phyloP scores from a whole-genome alignment of 163 green algal genomes.

The Trebouxia gelatinosa region DNA sequence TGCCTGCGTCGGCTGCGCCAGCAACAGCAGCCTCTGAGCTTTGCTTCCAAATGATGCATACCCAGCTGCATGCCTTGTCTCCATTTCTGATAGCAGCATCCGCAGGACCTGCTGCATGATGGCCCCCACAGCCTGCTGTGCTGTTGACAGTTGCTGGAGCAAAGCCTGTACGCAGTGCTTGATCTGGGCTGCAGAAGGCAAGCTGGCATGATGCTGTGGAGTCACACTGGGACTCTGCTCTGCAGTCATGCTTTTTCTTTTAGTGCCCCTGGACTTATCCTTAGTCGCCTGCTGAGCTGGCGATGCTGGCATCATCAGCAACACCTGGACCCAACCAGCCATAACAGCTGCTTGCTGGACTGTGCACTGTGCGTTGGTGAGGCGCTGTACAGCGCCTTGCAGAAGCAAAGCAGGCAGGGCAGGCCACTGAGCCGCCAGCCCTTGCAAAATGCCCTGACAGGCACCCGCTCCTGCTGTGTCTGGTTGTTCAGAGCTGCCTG shows the following conservation, averaged over 20 bases:
- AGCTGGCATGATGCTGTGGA: not conserved
- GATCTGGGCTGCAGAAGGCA: not conserved
- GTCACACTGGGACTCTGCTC: not conserved
- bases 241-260: not conserved
- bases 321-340: not conserved
- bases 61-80: not conserved
- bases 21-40: not conserved
- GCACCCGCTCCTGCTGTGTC: too few species aligned
- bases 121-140: too few species aligned
- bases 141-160: not conserved
- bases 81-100: not conserved
- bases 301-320: not conserved
- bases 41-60: not conserved
- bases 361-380: not conserved
- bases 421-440: not conserved
- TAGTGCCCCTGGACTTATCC: not conserved
- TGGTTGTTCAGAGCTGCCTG: not conserved
- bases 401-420: slow-evolving; percentile 13
- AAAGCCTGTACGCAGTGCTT: not conserved
- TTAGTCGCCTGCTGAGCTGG: not conserved
- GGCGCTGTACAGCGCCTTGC: slow-evolving; percentile 1
- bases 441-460: not conserved
- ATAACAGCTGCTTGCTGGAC: not conserved
- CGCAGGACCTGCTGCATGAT: not conserved
- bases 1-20: too few species aligned